Evolutionary conservation across 768 basidiomycete species (phyloP).

Genomic region (Pleurotus pulmonarius): DNA sequence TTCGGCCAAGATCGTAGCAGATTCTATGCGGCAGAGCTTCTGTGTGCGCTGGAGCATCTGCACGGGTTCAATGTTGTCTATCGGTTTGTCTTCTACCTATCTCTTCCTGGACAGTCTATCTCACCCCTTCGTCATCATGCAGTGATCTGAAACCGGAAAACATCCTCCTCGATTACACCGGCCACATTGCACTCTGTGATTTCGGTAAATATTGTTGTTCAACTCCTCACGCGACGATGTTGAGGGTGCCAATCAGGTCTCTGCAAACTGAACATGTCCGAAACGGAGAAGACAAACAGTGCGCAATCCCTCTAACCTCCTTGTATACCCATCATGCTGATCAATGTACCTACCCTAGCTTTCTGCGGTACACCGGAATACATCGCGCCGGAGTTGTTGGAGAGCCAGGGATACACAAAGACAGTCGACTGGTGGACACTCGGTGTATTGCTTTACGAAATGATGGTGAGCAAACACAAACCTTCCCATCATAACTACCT

Average conservation of each 20-base stretch:
- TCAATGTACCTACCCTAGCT: conserved; percentile 37
- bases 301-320: conserved; percentile 18
- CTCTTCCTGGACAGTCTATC: background rate
- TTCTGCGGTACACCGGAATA: conserved; percentile 99
- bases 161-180: conserved; percentile 94
- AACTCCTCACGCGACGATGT: background rate
- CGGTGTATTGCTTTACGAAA: conserved; percentile 94
- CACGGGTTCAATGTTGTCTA: conserved; percentile 99
- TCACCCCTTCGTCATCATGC: background rate
- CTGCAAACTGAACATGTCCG: conserved; percentile 96
- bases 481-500: conserved; percentile 9
- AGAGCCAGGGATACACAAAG: conserved; percentile 95
- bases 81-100: conserved; percentile 50
- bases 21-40: conserved; percentile 96
- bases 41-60: conserved; percentile 92
- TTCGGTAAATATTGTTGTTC: conserved; percentile 53
- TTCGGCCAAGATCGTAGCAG: conserved; percentile 92
- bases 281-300: conserved; percentile 97
- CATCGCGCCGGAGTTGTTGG: conserved; percentile 94
- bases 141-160: conserved; percentile 98
- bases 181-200: conserved; percentile 96
- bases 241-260: conserved; percentile 42
- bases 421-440: conserved; percentile 99
- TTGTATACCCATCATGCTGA: background rate
- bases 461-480: conserved; percentile 59